Evolutionary conservation across 805 yeast species (phyloP).

Genomic region (Nakazawaea pomicola): DNA sequence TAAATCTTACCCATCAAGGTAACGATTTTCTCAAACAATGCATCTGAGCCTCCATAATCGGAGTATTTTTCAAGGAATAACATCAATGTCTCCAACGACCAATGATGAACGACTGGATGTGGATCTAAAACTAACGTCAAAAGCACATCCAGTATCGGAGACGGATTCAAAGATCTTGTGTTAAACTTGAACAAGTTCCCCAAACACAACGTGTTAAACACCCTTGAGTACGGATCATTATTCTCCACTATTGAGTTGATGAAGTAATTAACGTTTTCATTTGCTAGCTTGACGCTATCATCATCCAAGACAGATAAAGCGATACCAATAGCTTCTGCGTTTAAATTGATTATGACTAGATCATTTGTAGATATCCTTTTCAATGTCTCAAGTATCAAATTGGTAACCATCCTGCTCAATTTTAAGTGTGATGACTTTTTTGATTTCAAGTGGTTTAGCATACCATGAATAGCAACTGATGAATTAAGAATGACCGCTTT

Average conservation of each 20-base stretch:
- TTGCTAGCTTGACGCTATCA: constrained; percentile 17
- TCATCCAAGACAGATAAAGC: constrained; percentile 21
- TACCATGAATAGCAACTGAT: constrained; percentile 58
- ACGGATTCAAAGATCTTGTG: constrained; percentile 31
- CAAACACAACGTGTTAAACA: constrained; percentile 46
- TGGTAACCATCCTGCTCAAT: constrained; percentile 19
- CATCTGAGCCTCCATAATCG: constrained; percentile 21
- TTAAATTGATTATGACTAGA: constrained; percentile 19
- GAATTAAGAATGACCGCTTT: constrained; percentile 57
- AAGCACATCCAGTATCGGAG: constrained; percentile 49
- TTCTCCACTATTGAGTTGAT: constrained; percentile 63
- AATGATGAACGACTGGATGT: constrained; percentile 76
- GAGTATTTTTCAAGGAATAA: constrained; percentile 50
- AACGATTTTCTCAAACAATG: constrained; percentile 25
- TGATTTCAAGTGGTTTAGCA: constrained; percentile 26
- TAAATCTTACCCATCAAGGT: constrained; percentile 30
- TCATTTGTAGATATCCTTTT: constrained; percentile 20
- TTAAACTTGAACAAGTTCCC: constrained; percentile 37
- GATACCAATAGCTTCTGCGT: constrained; percentile 28
- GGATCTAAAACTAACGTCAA: constrained; percentile 68
- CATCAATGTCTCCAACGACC: constrained; percentile 59
- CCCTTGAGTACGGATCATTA: constrained; percentile 60
- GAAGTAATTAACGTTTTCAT: constrained; percentile 44
- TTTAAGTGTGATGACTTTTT: constrained; percentile 14
- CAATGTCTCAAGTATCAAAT: constrained; percentile 24